Evolutionary conservation across 192 early-diverging fungal genomes (phyloP).

Genomic region (Entomortierella beljakovae): DNA sequence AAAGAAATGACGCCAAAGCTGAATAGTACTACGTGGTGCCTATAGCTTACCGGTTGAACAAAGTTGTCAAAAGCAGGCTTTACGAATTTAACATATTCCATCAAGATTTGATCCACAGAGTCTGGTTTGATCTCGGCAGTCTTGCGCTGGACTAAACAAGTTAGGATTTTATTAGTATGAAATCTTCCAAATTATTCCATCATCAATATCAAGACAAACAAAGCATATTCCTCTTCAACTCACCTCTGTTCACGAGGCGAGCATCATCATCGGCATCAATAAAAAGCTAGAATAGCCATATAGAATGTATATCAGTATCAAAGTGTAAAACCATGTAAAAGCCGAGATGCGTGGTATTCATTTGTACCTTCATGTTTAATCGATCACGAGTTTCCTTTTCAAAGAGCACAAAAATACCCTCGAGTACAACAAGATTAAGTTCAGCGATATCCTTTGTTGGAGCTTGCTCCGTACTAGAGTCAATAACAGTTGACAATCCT

Average conservation of each 20-base stretch:
- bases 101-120: slow-evolving; percentile 68
- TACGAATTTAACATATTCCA: slow-evolving; percentile 77
- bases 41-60: slow-evolving; percentile 71
- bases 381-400: slow-evolving; percentile 70
- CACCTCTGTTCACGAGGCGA: slow-evolving; percentile 67
- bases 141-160: slow-evolving; percentile 45
- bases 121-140: slow-evolving; percentile 34
- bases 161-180: neutral
- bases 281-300: slow-evolving; percentile 60
- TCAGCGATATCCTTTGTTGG: slow-evolving; percentile 31
- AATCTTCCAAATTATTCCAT: too few relatives aligned
- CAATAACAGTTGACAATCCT: neutral
- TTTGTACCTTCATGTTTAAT: slow-evolving; percentile 81
- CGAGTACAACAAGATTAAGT: slow-evolving; percentile 80
- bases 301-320: neutral
- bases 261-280: slow-evolving; percentile 89
- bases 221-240: neutral
- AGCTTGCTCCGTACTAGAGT: slow-evolving; percentile 25
- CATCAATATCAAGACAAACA: too few relatives aligned
- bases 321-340: neutral
- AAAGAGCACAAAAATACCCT: slow-evolving; percentile 85
- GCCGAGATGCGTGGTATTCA: too few relatives aligned
- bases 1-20: neutral
- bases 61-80: slow-evolving; percentile 94
- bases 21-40: neutral